Conservation (phyloP, 768 basidiomycete species). For the Tephrocybe rancida region DNA sequence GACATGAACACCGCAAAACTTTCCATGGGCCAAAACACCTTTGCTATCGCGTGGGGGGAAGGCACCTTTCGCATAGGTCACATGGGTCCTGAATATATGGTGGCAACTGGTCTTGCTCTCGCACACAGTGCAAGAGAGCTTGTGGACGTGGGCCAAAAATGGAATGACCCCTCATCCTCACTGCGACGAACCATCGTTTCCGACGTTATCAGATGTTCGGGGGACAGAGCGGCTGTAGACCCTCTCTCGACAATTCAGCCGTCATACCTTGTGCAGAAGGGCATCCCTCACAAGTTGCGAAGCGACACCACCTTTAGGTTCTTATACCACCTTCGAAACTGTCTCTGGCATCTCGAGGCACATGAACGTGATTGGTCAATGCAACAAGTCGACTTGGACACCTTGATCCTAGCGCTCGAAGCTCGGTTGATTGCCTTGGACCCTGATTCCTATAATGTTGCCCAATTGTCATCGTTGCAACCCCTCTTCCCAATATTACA, state of each 20-base stretch:
- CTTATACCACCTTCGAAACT: conserved; percentile 75
- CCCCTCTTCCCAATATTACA: conserved; percentile 27
- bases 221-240: conserved; percentile 57
- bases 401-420: conserved; percentile 37
- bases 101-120: conserved; percentile 34
- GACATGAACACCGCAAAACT: conserved; percentile 12
- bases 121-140: conserved; percentile 26
- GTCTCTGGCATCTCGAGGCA: conserved; percentile 46
- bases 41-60: conserved; percentile 20
- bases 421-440: conserved; percentile 45
- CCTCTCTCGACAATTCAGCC: conserved; percentile 84
- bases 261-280: conserved; percentile 80
- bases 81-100: conserved; percentile 42
- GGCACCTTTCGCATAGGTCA: conserved; percentile 36
- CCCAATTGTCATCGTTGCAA: conserved; percentile 30
- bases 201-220: conserved; percentile 53
- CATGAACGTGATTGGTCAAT: conserved; percentile 23
- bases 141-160: conserved; percentile 24
- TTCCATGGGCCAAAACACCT: conserved; percentile 4
- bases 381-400: conserved; percentile 24
- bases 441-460: conserved; percentile 39
- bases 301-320: conserved; percentile 74
- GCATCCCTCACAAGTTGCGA: conserved; percentile 67
- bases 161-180: conserved; percentile 28
- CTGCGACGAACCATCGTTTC: conserved; percentile 43